Evolutionary conservation across 2,329 filamentous ascomycete genomes (phyloP).

Genomic region (Alternaria solani): DNA sequence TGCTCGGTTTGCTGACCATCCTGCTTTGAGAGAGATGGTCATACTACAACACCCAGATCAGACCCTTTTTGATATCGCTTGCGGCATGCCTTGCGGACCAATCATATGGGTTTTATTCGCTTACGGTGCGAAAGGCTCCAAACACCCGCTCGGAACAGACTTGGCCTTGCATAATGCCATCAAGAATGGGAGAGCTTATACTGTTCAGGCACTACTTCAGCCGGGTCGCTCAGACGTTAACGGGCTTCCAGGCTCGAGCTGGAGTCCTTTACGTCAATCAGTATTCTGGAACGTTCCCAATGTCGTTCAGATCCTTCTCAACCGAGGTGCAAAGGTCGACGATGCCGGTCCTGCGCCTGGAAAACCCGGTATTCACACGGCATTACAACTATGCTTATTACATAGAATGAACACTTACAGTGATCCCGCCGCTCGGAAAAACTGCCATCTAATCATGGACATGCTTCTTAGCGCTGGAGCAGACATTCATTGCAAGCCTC

Average conservation of each 20-base stretch:
- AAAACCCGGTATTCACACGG: conserved; percentile 21
- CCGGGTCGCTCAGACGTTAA: conserved; percentile 37
- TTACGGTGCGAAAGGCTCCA: conserved; percentile 41
- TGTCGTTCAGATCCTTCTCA: conserved; percentile 40
- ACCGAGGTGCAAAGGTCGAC: conserved; percentile 40
- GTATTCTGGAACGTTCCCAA: conserved; percentile 43
- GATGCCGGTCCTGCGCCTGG: conserved; percentile 21
- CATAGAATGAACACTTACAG: conserved; percentile 30
- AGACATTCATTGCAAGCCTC: conserved; percentile 31
- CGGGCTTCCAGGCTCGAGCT: conserved; percentile 33
- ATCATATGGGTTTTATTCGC: conserved; percentile 38
- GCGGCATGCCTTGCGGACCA: conserved; percentile 38
- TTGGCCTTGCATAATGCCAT: conserved; percentile 48
- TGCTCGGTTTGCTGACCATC: conserved; percentile 38
- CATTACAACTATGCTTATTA: conserved; percentile 40
- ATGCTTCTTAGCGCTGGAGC: conserved; percentile 43
- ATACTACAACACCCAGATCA: conserved; percentile 44
- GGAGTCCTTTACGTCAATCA: conserved; percentile 44
- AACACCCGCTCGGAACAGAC: conserved; percentile 43
- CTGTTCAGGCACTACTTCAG: conserved; percentile 38
- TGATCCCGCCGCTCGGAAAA: conserved; percentile 20
- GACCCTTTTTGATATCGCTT: conserved; percentile 45
- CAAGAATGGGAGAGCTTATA: conserved; percentile 42
- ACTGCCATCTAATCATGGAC: conserved; percentile 36
- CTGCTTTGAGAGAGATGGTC: conserved; percentile 33